These are phyloP conservation scores for Eucalyptus sp. DNA, from an alignment of 345 rosid species.

Conservation along the genomic window DNA sequence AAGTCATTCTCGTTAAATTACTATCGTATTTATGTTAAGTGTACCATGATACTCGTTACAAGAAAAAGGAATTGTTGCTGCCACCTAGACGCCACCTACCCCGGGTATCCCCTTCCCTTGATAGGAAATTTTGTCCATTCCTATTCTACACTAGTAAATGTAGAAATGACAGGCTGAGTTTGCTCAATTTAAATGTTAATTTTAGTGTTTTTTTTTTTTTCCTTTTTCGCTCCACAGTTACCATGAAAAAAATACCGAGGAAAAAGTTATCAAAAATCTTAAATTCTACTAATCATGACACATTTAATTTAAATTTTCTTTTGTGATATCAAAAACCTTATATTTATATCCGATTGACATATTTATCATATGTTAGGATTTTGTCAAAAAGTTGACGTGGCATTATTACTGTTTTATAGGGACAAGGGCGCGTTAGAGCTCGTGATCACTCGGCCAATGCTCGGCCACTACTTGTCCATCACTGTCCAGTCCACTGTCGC, in stretches of 20 bases:
- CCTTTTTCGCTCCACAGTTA: neutral
- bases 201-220: neutral
- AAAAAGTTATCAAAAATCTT: neutral
- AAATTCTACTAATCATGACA: neutral
- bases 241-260: neutral
- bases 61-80: neutral
- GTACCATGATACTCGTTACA: accelerated
- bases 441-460: neutral
- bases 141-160: neutral
- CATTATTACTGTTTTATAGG: neutral
- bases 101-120: too few species aligned
- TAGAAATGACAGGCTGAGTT: neutral
- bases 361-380: accelerated
- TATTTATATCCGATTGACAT: accelerated
- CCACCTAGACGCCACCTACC: neutral
- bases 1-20: neutral
- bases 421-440: neutral
- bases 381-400: neutral
- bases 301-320: too few species aligned
- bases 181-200: neutral
- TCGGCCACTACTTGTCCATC: too few species aligned
- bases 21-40: accelerated
- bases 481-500: neutral
- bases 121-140: neutral
- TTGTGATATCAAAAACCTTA: too few species aligned